These are phyloP conservation scores for Biscogniauxia marginata DNA, from an alignment of 2,329 filamentous ascomycete species.

Conservation along the genomic window DNA sequence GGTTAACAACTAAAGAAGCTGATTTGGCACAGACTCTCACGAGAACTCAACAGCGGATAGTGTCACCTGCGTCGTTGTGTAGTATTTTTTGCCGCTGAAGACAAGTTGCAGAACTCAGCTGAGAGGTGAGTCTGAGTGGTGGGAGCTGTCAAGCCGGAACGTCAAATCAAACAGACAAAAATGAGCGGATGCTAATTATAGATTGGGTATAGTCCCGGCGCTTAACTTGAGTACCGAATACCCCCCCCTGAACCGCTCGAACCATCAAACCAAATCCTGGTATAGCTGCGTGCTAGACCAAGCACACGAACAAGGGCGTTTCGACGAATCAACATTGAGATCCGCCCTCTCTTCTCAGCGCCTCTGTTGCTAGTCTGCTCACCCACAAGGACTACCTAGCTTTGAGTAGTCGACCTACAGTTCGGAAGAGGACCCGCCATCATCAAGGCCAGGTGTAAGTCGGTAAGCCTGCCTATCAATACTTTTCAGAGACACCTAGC, in stretches of 20 bases:
- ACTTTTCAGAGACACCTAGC: neutral
- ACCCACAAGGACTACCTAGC: constrained; percentile 9
- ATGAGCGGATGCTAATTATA: constrained; percentile 33
- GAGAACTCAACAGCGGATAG: neutral
- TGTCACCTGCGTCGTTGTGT: neutral
- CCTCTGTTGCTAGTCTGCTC: neutral
- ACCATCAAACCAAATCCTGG: constrained; percentile 9
- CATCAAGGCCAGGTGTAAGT: neutral
- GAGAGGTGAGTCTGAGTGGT: constrained; percentile 3
- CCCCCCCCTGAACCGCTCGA: constrained; percentile 16
- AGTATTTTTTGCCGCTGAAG: constrained; percentile 7
- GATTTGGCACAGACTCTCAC: neutral
- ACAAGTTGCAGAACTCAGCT: neutral
- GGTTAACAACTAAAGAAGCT: neutral
- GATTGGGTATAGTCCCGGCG: constrained; percentile 29
- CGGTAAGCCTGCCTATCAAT: neutral
- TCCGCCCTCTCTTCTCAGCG: neutral
- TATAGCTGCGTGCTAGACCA: constrained; percentile 3
- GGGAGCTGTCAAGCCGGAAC: constrained; percentile 6
- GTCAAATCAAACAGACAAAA: constrained; percentile 23
- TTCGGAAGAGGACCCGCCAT: neutral
- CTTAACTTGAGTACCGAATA: constrained; percentile 28
- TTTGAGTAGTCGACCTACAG: constrained; percentile 14
- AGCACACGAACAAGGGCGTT: constrained; percentile 11
- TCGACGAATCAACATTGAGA: constrained; percentile 20